Conservation (phyloP, 345 rosid species). For the Odontarrhena argentea region DNA sequence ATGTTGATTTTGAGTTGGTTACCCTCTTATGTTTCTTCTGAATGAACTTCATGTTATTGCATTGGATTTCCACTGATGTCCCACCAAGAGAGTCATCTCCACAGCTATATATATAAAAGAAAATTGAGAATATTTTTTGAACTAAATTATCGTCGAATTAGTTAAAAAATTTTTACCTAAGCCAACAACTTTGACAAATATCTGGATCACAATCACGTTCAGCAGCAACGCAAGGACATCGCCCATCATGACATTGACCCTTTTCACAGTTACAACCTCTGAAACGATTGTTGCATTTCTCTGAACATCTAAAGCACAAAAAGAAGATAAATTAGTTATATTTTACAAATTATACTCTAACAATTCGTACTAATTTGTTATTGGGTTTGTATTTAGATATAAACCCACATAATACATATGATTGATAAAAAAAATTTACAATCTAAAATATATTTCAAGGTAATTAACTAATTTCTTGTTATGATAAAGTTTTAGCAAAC, state of each 20-base stretch:
- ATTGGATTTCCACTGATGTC: constrained; percentile 73
- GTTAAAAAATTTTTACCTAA: constrained; percentile 52
- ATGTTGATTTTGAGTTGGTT: constrained; percentile 29
- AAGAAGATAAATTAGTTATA: not conserved
- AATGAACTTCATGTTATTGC: constrained; percentile 87
- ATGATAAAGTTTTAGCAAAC: no score
- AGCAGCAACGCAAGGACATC: constrained; percentile 92
- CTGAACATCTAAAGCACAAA: constrained; percentile 58
- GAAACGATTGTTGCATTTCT: constrained; percentile 82
- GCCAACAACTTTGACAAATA: constrained; percentile 81
- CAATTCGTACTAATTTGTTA: no score
- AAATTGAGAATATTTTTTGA: not conserved
- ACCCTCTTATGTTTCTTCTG: constrained; percentile 81
- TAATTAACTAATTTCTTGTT: no score
- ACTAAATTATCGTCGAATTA: not conserved
- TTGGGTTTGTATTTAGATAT: no score
- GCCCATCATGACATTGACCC: constrained; percentile 84
- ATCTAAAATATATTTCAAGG: no score
- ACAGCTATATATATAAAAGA: constrained; percentile 52
- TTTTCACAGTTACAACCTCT: constrained; percentile 92
- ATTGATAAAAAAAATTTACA: no score
- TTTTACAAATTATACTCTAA: not conserved
- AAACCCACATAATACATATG: no score
- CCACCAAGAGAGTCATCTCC: constrained; percentile 75
- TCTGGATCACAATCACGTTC: constrained; percentile 97